Percentiles rank a stretch among this genome's conserved stretches.
Evolutionary conservation across 2,329 filamentous ascomycete genomes (phyloP).

Genomic region (Sporothrix protearum): DNA sequence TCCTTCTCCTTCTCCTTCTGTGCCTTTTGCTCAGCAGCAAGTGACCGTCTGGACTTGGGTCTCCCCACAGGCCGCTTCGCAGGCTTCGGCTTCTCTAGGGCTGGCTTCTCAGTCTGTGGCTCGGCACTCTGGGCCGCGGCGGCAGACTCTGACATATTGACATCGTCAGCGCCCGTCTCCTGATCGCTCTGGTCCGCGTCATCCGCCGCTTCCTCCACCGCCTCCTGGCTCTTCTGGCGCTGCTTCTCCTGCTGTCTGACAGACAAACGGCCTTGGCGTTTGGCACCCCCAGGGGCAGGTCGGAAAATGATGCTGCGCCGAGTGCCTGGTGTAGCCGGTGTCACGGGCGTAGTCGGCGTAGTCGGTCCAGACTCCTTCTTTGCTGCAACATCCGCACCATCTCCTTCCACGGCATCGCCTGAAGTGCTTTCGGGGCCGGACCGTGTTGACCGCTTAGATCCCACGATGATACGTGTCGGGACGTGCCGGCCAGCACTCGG

Average conservation of each 20-base stretch:
- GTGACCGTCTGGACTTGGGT: conserved; percentile 22
- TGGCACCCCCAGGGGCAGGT: neutral
- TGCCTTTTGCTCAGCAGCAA: conserved; percentile 22
- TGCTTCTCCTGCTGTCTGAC: neutral
- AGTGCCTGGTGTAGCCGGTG: neutral
- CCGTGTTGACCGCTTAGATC: conserved; percentile 26
- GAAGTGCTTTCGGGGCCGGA: conserved; percentile 32
- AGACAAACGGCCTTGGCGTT: neutral
- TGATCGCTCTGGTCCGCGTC: neutral
- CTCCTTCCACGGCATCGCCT: neutral
- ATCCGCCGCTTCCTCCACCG: neutral
- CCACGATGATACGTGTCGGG: conserved; percentile 28
- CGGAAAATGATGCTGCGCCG: conserved; percentile 18
- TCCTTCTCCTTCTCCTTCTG: conserved; percentile 23
- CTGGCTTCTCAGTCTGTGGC: neutral
- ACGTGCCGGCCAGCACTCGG: conserved; percentile 32
- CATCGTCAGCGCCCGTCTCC: neutral
- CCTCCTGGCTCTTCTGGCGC: neutral
- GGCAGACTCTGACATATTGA: too few relatives aligned
- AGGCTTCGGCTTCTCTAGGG: neutral
- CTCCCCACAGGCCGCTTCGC: conserved; percentile 24
- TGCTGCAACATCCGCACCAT: neutral
- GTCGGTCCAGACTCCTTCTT: neutral
- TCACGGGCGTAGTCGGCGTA: neutral
- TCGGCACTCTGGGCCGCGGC: neutral